Evolutionary conservation across 176 grass and related monocot species (phyloP).

Genomic region (Rhynchospora breviuscula): DNA sequence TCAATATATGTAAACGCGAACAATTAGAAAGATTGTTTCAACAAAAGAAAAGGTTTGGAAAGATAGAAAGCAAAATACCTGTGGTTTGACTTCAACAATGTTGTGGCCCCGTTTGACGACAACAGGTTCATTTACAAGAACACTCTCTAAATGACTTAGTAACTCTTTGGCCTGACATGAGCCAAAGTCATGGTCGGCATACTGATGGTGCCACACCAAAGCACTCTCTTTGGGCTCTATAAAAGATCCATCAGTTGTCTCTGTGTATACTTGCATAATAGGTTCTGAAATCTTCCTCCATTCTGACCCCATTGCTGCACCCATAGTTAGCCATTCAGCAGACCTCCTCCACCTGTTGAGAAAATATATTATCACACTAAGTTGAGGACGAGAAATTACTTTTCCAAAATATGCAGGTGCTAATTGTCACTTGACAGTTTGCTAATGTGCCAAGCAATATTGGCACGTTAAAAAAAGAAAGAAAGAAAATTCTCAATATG

Average conservation of each 20-base stretch:
- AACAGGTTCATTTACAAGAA: slow-evolving; percentile 87
- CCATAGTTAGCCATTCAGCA: slow-evolving; percentile 54
- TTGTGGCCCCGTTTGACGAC: slow-evolving; percentile 77
- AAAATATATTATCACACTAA: slow-evolving; percentile 14
- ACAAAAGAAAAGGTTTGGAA: not conserved
- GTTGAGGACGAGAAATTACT: not conserved
- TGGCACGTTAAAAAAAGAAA: no score
- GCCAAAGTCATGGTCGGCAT: slow-evolving; percentile 78
- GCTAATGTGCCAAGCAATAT: not conserved
- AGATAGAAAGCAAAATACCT: slow-evolving; percentile 31
- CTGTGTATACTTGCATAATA: slow-evolving; percentile 69
- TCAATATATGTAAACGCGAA: not conserved
- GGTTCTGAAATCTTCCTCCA: slow-evolving; percentile 92
- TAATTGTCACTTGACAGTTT: not conserved
- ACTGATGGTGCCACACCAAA: slow-evolving; percentile 90
- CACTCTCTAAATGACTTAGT: slow-evolving; percentile 68
- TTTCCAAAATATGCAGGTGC: no score
- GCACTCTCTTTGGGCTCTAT: slow-evolving; percentile 82
- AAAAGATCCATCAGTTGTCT: slow-evolving; percentile 86
- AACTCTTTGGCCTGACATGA: slow-evolving; percentile 80
- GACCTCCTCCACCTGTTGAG: slow-evolving; percentile 58
- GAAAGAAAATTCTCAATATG: no score
- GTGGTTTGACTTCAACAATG: slow-evolving; percentile 93
- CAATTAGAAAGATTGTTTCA: not conserved
- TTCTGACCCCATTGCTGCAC: slow-evolving; percentile 29